phyloP scores from a whole-genome alignment of 164 flowering plant species.

The Echeveria elegans region DNA sequence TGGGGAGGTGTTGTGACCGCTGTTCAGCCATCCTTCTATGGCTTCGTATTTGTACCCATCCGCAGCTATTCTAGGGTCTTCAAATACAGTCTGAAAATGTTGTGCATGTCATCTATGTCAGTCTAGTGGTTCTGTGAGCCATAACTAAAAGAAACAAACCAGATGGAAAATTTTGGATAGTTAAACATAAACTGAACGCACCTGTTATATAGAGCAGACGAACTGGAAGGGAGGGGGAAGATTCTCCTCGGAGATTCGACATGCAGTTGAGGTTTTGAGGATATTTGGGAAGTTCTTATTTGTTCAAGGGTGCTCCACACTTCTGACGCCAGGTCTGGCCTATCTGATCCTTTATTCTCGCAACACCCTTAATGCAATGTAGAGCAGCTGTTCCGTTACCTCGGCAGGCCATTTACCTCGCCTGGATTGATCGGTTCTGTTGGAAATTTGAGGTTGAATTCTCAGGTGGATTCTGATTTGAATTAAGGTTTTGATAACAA shows the following conservation, averaged over 20 bases:
- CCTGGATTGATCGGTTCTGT: too few species aligned
- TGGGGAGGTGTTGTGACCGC: conserved; percentile 62
- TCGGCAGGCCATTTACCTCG: conserved; percentile 8
- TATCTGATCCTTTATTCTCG: conserved; percentile 1
- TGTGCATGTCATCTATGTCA: neutral
- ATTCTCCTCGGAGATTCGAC: conserved; percentile 16
- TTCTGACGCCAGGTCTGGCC: conserved; percentile 5
- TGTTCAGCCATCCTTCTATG: conserved; percentile 53
- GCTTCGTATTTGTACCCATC: conserved; percentile 77
- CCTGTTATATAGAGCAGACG: conserved; percentile 60
- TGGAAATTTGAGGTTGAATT: too few species aligned
- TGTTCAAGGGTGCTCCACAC: neutral
- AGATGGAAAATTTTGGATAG: neutral
- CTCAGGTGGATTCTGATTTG: too few species aligned
- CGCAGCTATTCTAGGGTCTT: conserved; percentile 58
- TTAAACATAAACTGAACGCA: conserved; percentile 14
- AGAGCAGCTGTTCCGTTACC: conserved; percentile 2
- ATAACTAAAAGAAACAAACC: neutral
- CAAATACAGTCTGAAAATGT: conserved; percentile 52
- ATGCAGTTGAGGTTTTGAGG: conserved; percentile 17
- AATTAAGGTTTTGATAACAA: too few species aligned
- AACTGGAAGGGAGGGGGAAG: conserved; percentile 41
- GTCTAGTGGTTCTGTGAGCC: neutral
- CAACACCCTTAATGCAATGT: conserved; percentile 9
- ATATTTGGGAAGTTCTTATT: neutral